Percentiles rank a stretch among this genome's conserved stretches.
Evolutionary conservation across 2,329 filamentous ascomycete species (phyloP).

Genomic region (Botrytis byssoidea): DNA sequence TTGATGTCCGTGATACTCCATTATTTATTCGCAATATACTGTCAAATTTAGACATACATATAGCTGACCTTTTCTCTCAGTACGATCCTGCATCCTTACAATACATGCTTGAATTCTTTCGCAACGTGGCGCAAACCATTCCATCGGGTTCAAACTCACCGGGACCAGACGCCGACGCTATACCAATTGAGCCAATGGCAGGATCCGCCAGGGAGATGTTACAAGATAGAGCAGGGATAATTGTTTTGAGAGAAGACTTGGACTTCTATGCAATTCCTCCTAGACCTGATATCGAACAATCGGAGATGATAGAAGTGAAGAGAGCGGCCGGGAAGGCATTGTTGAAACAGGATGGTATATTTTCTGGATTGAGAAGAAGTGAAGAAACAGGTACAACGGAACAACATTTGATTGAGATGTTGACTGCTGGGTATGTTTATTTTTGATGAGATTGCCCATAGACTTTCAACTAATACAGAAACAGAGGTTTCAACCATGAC

Average conservation of each 20-base stretch:
- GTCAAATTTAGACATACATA: slow-evolving; percentile 43
- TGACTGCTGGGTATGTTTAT: slow-evolving; percentile 83
- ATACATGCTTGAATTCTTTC: slow-evolving; percentile 99
- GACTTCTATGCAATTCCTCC: slow-evolving; percentile 98
- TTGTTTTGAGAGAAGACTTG: slow-evolving; percentile 90
- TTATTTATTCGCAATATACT: slow-evolving; percentile 37
- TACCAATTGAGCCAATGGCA: slow-evolving; percentile 71
- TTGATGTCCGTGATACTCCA: slow-evolving; percentile 73
- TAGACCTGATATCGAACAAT: slow-evolving; percentile 74
- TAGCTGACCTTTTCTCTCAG: slow-evolving; percentile 55
- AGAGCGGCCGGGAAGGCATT: slow-evolving; percentile 84
- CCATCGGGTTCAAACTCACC: slow-evolving; percentile 69
- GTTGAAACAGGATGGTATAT: slow-evolving; percentile 88
- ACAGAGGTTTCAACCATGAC: slow-evolving; percentile 91
- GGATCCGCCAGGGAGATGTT: slow-evolving; percentile 72
- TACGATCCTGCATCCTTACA: slow-evolving; percentile 95
- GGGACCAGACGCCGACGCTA: slow-evolving; percentile 62
- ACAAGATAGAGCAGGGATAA: slow-evolving; percentile 89
- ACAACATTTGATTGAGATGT: slow-evolving; percentile 98
- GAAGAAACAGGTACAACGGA: slow-evolving; percentile 96
- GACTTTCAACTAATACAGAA: slow-evolving; percentile 1
- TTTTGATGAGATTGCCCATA: background rate
- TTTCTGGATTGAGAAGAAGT: slow-evolving; percentile 90
- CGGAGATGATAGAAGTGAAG: slow-evolving; percentile 95
- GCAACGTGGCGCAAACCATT: slow-evolving; percentile 94